Percentiles rank a stretch among this genome's conserved stretches.
Evolutionary conservation across 345 rosid genomes (phyloP).

Genomic region (Psidium friedrichsthalianum): DNA sequence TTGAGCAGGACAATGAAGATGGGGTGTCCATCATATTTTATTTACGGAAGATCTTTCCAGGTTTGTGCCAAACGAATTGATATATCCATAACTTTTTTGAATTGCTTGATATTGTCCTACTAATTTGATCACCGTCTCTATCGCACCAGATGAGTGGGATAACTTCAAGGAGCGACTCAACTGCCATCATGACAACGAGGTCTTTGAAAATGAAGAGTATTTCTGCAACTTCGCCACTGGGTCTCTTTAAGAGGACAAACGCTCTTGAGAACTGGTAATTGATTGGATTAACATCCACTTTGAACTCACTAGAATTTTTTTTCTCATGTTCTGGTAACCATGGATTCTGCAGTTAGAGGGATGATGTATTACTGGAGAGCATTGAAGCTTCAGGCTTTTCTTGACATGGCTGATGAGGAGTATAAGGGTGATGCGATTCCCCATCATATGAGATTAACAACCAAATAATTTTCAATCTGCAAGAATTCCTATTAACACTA

Average conservation of each 20-base stretch:
- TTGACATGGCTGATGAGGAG: conserved; percentile 93
- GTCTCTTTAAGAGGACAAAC: conserved; percentile 96
- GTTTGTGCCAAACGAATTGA: conserved; percentile 17
- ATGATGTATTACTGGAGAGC: conserved; percentile 99
- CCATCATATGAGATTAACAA: neutral
- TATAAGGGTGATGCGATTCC: conserved; percentile 13
- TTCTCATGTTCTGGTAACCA: neutral
- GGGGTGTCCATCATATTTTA: conserved; percentile 91
- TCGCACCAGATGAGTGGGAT: conserved; percentile 78
- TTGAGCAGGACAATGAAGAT: conserved; percentile 95
- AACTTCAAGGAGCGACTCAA: conserved; percentile 82
- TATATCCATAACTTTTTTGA: neutral
- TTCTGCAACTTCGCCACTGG: conserved; percentile 96
- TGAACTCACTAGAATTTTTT: neutral
- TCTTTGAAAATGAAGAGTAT: conserved; percentile 87
- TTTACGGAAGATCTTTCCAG: conserved; percentile 95
- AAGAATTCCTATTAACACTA: neutral
- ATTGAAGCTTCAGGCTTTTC: conserved; percentile 94
- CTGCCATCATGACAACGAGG: conserved; percentile 58
- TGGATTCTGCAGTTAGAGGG: conserved; percentile 67
- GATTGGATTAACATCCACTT: neutral
- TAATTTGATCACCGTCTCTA: neutral
- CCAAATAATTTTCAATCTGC: neutral
- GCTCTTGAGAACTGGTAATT: conserved; percentile 78
- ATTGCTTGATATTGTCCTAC: neutral